phyloP scores from a whole-genome alignment of 2,329 filamentous ascomycete genomes.

The Hypoxylon sp. region DNA sequence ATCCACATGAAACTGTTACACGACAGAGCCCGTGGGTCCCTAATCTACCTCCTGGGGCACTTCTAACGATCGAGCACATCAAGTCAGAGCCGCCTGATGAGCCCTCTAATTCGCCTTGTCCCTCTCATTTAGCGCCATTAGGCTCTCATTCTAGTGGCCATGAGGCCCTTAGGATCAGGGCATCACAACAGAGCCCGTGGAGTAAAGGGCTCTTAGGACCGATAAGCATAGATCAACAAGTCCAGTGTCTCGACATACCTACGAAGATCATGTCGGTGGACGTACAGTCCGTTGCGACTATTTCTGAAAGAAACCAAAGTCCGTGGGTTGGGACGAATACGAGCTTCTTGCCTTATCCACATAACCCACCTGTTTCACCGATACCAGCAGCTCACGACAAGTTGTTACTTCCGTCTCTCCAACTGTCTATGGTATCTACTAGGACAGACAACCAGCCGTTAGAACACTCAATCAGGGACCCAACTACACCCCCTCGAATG shows the following conservation, averaged over 20 bases:
- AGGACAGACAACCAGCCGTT: conserved; percentile 2
- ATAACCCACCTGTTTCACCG: background rate
- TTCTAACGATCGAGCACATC: conserved; percentile 28
- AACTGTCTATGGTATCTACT: background rate
- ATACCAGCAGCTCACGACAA: background rate
- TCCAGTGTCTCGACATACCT: background rate
- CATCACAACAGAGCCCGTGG: conserved; percentile 53
- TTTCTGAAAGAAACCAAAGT: conserved; percentile 10
- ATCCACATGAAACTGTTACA: conserved; percentile 6
- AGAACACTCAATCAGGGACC: conserved; percentile 7
- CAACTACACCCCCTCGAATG: conserved; percentile 48
- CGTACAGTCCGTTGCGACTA: background rate
- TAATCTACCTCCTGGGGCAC: conserved; percentile 22
- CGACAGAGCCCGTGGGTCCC: conserved; percentile 49
- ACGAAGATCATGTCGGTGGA: background rate
- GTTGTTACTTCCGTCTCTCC: background rate
- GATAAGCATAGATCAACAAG: conserved; percentile 1
- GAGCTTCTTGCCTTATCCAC: conserved; percentile 1
- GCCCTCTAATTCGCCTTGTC: conserved; percentile 6
- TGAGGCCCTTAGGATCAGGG: conserved; percentile 32
- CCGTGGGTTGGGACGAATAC: conserved; percentile 15
- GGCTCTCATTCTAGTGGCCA: conserved; percentile 23
- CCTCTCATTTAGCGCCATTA: conserved; percentile 12
- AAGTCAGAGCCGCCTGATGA: conserved; percentile 32
- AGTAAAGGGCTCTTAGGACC: conserved; percentile 23